Conservation (phyloP, 2,329 filamentous ascomycete species). For the Monosporascus sp. region DNA sequence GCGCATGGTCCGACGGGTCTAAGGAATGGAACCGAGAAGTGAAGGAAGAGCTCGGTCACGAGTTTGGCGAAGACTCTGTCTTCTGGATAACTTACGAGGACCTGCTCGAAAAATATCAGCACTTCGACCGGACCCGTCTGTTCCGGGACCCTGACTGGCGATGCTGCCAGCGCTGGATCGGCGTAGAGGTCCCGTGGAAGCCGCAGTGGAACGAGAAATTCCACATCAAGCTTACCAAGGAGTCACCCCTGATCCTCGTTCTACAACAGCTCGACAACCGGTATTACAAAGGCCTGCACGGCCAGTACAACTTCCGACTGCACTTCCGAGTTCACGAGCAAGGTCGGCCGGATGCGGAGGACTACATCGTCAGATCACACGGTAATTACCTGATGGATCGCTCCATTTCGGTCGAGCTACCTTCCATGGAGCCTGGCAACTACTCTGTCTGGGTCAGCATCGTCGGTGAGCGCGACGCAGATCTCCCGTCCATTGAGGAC, state of each 20-base stretch:
- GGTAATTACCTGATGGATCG: conserved; percentile 54
- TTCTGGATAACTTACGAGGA: conserved; percentile 62
- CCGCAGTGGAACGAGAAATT: conserved; percentile 58
- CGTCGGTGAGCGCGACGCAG: conserved; percentile 41
- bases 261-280: conserved; percentile 57
- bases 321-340: conserved; percentile 48
- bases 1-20: conserved; percentile 54
- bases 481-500: conserved; percentile 44
- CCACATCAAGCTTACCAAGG: conserved; percentile 48
- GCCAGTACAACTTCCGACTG: conserved; percentile 49
- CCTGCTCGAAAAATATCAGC: conserved; percentile 56
- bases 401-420: conserved; percentile 54
- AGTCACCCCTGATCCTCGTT: conserved; percentile 54
- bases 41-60: conserved; percentile 52
- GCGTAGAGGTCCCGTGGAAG: conserved; percentile 58
- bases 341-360: conserved; percentile 45
- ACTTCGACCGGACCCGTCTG: conserved; percentile 57
- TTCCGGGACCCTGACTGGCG: conserved; percentile 56
- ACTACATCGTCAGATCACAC: conserved; percentile 56
- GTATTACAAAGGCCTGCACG: conserved; percentile 57
- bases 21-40: conserved; percentile 57
- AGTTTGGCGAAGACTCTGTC: conserved; percentile 56
- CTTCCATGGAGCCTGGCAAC: conserved; percentile 48
- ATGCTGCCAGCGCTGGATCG: conserved; percentile 55
- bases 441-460: conserved; percentile 55